Evolutionary conservation across 352 stramenopile species (phyloP).

Genomic region (Aphanomyces cochlioides): DNA sequence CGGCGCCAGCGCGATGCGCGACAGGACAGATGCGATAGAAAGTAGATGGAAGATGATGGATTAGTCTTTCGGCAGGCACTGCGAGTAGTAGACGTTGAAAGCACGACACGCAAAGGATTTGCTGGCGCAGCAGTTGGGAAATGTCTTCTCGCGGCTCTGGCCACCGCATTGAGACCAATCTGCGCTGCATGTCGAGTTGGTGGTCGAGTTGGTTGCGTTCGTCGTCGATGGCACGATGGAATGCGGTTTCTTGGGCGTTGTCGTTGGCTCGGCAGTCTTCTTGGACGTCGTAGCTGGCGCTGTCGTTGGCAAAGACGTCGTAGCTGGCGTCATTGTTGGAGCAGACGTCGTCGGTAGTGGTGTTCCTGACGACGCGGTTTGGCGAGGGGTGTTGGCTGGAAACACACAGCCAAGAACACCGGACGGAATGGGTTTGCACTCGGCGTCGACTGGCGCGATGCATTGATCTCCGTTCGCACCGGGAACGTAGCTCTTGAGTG

Average conservation of each 20-base stretch:
- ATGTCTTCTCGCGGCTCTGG: background rate
- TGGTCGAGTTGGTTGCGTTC: background rate
- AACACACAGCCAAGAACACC: constrained; percentile 4
- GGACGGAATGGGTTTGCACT: background rate
- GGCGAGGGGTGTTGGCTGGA: background rate
- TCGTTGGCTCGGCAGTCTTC: too few species aligned
- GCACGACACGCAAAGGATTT: background rate
- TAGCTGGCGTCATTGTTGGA: background rate
- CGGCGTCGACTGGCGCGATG: constrained; percentile 7
- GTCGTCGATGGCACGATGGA: background rate
- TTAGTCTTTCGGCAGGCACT: background rate
- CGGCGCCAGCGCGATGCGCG: too few species aligned
- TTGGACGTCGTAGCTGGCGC: background rate
- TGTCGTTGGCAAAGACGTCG: background rate
- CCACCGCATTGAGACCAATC: constrained; percentile 12
- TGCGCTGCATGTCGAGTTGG: background rate
- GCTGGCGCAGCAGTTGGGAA: constrained; percentile 14
- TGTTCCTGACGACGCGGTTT: too few species aligned
- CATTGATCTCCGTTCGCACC: background rate
- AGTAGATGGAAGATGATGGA: too few species aligned
- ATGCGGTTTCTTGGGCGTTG: too few species aligned
- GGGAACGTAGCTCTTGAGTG: constrained; percentile 2
- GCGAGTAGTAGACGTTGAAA: constrained; percentile 19
- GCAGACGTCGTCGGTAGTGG: too few species aligned
- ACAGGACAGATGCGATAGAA: too few species aligned